Percentiles rank a stretch among this genome's conserved stretches.
Evolutionary conservation across 805 yeast species (phyloP).

Genomic region (Metschnikowia matae): DNA sequence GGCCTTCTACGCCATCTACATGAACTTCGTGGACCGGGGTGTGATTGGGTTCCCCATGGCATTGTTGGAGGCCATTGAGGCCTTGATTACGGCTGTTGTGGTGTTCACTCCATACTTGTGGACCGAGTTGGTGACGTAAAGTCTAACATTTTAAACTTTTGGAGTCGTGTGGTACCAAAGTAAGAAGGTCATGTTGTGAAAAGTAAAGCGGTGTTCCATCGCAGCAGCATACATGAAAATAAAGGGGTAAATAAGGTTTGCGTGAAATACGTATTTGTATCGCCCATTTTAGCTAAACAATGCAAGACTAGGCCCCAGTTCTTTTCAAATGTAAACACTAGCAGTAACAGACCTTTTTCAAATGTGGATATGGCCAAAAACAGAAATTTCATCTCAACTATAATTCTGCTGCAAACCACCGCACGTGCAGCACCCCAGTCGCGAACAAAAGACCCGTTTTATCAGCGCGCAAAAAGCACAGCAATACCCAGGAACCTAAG

Average conservation of each 20-base stretch:
- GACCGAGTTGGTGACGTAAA: constrained; percentile 36
- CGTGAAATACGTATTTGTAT: no score
- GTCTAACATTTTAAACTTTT: no score
- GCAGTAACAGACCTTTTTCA: no score
- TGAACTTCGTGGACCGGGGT: constrained; percentile 67
- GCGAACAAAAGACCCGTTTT: not conserved
- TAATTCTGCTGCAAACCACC: not conserved
- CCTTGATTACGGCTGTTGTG: constrained; percentile 66
- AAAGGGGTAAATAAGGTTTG: no score
- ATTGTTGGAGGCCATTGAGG: constrained; percentile 60
- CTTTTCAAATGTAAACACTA: no score
- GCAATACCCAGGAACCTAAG: not conserved
- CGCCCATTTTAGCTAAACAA: no score
- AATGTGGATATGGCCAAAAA: not conserved
- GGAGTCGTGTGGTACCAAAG: no score
- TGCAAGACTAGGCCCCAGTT: no score
- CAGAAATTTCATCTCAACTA: not conserved
- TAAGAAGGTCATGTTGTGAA: no score
- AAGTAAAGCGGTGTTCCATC: not conserved
- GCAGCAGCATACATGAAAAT: not conserved
- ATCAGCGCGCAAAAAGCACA: not conserved
- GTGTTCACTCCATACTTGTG: constrained; percentile 78
- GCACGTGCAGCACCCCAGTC: not conserved
- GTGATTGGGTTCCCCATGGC: constrained; percentile 65
- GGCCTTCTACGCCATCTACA: constrained; percentile 75